Conservation (phyloP, 495 filamentous ascomycete species). For the Bryoglossum gracile region DNA sequence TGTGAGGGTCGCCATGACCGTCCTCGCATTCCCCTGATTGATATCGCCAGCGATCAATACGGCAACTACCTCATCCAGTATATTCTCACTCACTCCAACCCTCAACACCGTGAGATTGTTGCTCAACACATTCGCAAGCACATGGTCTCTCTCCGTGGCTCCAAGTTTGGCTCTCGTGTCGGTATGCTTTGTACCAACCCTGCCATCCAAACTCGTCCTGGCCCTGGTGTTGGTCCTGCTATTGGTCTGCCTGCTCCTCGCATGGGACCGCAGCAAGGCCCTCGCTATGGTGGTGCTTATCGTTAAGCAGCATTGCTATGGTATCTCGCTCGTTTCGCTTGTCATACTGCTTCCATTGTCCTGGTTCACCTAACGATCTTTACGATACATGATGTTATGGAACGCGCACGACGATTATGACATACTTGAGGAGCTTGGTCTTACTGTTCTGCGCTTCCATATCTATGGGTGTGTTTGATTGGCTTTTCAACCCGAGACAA, state of each 20-base stretch:
- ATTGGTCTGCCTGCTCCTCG: constrained; percentile 44
- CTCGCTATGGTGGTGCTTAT: constrained; percentile 41
- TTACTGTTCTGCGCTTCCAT: constrained; percentile 24
- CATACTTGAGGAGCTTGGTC: constrained; percentile 23
- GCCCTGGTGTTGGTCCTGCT: constrained; percentile 61
- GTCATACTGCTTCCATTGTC: constrained; percentile 19
- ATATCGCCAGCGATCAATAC: constrained; percentile 97
- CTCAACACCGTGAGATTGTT: constrained; percentile 87
- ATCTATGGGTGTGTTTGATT: constrained; percentile 26
- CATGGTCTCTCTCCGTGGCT: constrained; percentile 97
- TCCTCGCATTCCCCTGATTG: constrained; percentile 93
- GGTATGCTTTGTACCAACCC: constrained; percentile 99
- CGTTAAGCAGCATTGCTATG: constrained; percentile 33
- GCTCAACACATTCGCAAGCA: constrained; percentile 94
- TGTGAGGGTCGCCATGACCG: constrained; percentile 87
- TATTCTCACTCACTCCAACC: constrained; percentile 79
- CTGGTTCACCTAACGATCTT: constrained; percentile 21
- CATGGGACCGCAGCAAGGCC: constrained; percentile 43
- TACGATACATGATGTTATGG: constrained; percentile 15
- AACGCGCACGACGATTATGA: constrained; percentile 13
- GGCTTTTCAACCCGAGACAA: constrained; percentile 22
- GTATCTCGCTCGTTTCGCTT: constrained; percentile 17
- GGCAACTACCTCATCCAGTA: constrained; percentile 98
- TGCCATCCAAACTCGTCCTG: constrained; percentile 73
- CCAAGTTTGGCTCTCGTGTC: constrained; percentile 96